A percentile compares a stretch with the other conserved stretches of the same genome.
These are phyloP conservation scores for Lentinula edodes DNA, from an alignment of 768 basidiomycete genomes.

Conservation along the genomic window DNA sequence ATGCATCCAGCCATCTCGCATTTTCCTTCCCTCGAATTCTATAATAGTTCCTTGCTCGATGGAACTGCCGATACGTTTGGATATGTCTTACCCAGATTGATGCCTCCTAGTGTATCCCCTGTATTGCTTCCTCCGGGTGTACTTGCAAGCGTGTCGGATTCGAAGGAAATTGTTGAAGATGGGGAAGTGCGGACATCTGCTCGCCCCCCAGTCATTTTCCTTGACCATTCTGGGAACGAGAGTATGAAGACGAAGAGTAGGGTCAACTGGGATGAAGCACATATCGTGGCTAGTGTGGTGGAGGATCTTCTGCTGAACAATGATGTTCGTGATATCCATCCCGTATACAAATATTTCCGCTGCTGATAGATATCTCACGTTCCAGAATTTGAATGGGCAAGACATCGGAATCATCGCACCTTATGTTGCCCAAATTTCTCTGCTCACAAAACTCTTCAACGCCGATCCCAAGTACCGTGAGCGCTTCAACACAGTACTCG, in stretches of 20 bases:
- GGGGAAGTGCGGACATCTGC: neutral
- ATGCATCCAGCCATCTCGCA: constrained; percentile 90
- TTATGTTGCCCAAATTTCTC: constrained; percentile 80
- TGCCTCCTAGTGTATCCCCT: constrained; percentile 41
- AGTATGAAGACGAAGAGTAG: constrained; percentile 62
- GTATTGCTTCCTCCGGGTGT: constrained; percentile 5
- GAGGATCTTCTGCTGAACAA: constrained; percentile 78
- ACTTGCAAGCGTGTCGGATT: neutral
- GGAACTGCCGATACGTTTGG: constrained; percentile 60
- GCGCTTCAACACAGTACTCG: constrained; percentile 58
- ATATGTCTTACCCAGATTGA: constrained; percentile 43
- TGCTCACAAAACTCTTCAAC: constrained; percentile 63
- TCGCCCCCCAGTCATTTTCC: constrained; percentile 66
- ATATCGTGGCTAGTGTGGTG: constrained; percentile 72
- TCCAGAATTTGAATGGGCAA: constrained; percentile 54
- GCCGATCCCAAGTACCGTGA: constrained; percentile 43
- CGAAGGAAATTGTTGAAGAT: neutral
- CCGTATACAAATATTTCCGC: constrained; percentile 8
- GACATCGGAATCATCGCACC: constrained; percentile 94
- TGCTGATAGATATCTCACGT: neutral
- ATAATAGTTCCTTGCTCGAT: constrained; percentile 61
- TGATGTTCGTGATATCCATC: constrained; percentile 35
- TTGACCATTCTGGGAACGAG: constrained; percentile 76
- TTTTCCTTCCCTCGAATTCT: constrained; percentile 85
- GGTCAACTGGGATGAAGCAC: constrained; percentile 73